phyloP scores from a whole-genome alignment of 2,329 filamentous ascomycete genomes.

The Calonectria honghensis region DNA sequence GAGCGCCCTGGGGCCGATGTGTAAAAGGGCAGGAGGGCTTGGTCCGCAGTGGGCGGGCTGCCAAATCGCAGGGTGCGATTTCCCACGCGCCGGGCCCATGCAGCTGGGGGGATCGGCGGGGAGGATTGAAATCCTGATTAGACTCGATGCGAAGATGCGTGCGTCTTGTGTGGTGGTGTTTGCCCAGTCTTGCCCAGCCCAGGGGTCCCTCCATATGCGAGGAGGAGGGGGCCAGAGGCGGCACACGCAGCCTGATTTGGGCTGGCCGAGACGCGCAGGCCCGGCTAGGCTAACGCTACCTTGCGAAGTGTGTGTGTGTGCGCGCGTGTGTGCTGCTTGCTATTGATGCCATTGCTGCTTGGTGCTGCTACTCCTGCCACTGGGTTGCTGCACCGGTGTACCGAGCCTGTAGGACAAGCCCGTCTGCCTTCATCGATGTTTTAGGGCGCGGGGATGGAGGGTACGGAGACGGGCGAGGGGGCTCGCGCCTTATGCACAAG shows the following conservation, averaged over 20 bases:
- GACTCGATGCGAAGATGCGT: constrained; percentile 8
- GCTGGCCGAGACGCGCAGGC: constrained; percentile 8
- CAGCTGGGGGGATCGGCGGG: constrained; percentile 32
- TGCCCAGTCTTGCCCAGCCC: constrained; percentile 14
- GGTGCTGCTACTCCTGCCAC: background rate
- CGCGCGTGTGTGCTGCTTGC: background rate
- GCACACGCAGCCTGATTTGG: constrained; percentile 27
- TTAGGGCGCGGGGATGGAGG: constrained; percentile 13
- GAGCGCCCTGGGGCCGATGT: constrained; percentile 21
- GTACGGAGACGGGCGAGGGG: background rate
- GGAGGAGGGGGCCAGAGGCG: constrained; percentile 15
- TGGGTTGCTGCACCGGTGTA: constrained; percentile 1
- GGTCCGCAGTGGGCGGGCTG: background rate
- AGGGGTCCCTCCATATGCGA: constrained; percentile 11
- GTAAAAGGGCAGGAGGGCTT: constrained; percentile 10
- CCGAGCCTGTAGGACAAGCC: background rate
- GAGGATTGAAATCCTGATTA: constrained; percentile 32
- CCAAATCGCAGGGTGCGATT: constrained; percentile 12
- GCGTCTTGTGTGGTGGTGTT: constrained; percentile 16
- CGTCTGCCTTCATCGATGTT: background rate
- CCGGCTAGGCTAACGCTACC: constrained; percentile 15
- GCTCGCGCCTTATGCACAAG: background rate
- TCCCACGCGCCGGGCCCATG: constrained; percentile 11
- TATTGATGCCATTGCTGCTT: background rate
- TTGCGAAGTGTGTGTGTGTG: constrained; percentile 6